Evolutionary conservation across 2,329 filamentous ascomycete species (phyloP).

Genomic region (Sclerotinia spermophila): DNA sequence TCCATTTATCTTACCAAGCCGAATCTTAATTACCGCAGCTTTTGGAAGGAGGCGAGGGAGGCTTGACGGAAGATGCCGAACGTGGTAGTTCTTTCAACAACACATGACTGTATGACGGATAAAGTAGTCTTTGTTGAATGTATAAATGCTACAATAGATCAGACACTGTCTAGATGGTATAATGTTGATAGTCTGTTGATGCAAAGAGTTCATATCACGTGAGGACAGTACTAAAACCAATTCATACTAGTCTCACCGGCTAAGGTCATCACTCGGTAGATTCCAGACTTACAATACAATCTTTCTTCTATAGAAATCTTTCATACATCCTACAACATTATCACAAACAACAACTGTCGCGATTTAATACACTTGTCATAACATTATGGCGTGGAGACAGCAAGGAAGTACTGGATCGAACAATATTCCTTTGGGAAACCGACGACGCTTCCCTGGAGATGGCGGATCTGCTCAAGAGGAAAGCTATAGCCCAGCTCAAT

Average conservation of each 20-base stretch:
- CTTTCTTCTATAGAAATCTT: neutral
- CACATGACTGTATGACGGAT: neutral
- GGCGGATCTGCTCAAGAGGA: slow-evolving; percentile 38
- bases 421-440: slow-evolving; percentile 89
- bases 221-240: rapidly evolving
- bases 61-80: neutral
- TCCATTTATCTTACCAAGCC: neutral
- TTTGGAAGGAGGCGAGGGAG: neutral
- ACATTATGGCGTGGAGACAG: slow-evolving; percentile 62
- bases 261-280: neutral
- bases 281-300: slow-evolving; percentile 1
- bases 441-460: slow-evolving; percentile 72
- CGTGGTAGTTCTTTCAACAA: neutral
- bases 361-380: neutral
- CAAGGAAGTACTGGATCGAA: slow-evolving; percentile 96
- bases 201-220: neutral
- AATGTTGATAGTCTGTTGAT: neutral
- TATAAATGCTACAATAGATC: neutral
- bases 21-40: neutral
- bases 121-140: neutral
- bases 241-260: neutral
- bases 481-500: slow-evolving; percentile 31
- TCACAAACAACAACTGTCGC: neutral
- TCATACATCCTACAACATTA: neutral
- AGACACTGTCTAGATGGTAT: neutral